Base-by-base conservation (phyloP, 495 filamentous ascomycete genomes). In the Staphylotrichum longicolle region DNA sequence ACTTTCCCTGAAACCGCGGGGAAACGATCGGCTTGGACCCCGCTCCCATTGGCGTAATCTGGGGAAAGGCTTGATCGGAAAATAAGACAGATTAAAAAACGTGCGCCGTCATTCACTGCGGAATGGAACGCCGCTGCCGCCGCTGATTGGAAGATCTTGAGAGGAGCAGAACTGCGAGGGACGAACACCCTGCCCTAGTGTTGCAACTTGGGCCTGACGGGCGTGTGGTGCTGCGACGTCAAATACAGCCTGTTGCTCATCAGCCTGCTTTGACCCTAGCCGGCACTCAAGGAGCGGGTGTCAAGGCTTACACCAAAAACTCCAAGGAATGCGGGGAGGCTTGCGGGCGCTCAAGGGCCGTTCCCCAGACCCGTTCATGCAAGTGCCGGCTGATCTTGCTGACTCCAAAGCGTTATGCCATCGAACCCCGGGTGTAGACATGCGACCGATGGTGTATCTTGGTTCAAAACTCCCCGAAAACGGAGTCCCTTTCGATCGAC, bases 1-100 rank as follows among this genome's bases (percentile, higher is more conserved):
- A 10, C 15, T 49, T 45, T 15, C 45, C 44, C 27, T 45, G 53
- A 60, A 61, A 60, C 45, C 49, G 62, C 35, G 57, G 52, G 56
- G 51, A 60, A 50, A 57, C 20, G 37, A 30, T 37, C 10, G 49
- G 33, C 27, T 46, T 50, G 48, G 39, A 47, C 32, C 59, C 60
- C 12, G 14, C 30, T 41, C 40, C 34, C 44, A 54, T 57, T 55
- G 52, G 44, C 9, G n/a, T 14, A 44, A 34, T 51, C 57, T 39
- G 51, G 53, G 54, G 39, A 52, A 52, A 54, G 54, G 62, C 33
- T 49, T 55, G 58, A 64, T 72, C 67, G 67, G 70, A 66, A 70
- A 70, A 68, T 70, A 68, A 58, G 57, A 46, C 52, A 68, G 37
- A 71, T 66, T 61, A 66, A 66, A 64, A 62, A 63, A 69, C 63